phyloP scores from a whole-genome alignment of 163 green algal genomes.

The Prototheca cutis region DNA sequence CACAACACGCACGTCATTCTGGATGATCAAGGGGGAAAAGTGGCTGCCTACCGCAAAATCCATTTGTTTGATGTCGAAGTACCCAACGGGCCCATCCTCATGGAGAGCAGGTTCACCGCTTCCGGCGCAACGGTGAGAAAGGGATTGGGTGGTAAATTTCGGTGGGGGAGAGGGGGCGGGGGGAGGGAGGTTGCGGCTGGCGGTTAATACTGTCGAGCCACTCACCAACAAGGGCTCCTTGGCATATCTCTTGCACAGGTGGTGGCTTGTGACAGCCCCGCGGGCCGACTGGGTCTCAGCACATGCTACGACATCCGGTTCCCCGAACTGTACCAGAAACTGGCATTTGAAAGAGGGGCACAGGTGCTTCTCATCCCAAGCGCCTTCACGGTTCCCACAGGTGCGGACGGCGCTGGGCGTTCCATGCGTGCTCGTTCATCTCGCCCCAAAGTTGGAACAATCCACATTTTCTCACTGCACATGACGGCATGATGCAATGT shows the following conservation, averaged over 20 bases:
- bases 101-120: slow-evolving; percentile 68
- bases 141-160: no score
- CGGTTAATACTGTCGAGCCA: no score
- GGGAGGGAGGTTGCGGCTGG: no score
- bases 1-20: slow-evolving; percentile 89
- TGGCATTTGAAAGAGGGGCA: slow-evolving; percentile 48
- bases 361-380: slow-evolving; percentile 65
- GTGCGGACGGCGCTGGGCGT: no score
- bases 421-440: no score
- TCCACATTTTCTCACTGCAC: no score
- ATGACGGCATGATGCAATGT: no score
- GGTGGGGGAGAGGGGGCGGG: no score
- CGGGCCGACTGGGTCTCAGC: slow-evolving; percentile 67
- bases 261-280: slow-evolving; percentile 59
- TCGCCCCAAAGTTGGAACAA: no score
- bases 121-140: no score
- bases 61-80: slow-evolving; percentile 95
- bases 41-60: slow-evolving; percentile 62
- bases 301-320: slow-evolving; percentile 97
- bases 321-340: slow-evolving; percentile 80
- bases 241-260: no score
- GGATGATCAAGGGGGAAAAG: slow-evolving; percentile 36
- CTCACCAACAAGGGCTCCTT: no score
- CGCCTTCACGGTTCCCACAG: slow-evolving; percentile 73
- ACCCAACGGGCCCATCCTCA: slow-evolving; percentile 68